Evolutionary conservation across 176 grass and related monocot species (phyloP).

Genomic region (Elaeis guineensis): DNA sequence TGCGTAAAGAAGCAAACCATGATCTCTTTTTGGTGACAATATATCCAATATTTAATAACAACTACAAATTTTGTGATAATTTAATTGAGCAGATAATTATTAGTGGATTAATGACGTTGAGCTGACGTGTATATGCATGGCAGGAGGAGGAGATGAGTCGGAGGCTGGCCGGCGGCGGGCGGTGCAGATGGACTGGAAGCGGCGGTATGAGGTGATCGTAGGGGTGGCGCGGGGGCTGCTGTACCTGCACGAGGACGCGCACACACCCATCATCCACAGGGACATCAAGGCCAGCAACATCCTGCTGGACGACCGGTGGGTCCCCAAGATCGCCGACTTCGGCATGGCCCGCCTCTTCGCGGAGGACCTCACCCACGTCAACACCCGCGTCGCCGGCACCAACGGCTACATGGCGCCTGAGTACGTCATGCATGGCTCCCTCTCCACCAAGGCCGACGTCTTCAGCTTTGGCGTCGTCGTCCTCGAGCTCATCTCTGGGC

Average conservation of each 20-base stretch:
- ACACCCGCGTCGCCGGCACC: constrained; percentile 80
- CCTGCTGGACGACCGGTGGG: constrained; percentile 72
- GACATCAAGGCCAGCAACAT: constrained; percentile 99
- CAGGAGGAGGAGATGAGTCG: no score
- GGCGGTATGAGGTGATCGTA: constrained; percentile 58
- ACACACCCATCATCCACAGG: constrained; percentile 95
- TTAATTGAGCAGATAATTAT: no score
- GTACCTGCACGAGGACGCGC: constrained; percentile 95
- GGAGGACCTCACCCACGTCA: constrained; percentile 14
- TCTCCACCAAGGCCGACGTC: constrained; percentile 92
- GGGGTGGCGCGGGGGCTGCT: constrained; percentile 86
- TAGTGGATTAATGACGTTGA: no score
- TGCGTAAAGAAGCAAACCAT: no score
- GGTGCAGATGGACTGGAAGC: constrained; percentile 52
- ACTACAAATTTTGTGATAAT: no score
- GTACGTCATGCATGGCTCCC: constrained; percentile 81
- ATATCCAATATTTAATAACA: no score
- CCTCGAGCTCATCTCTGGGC: constrained; percentile 67
- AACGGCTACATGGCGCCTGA: constrained; percentile 98
- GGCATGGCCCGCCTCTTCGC: constrained; percentile 92
- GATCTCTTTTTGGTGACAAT: no score
- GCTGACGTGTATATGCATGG: no score
- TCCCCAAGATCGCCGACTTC: constrained; percentile 95
- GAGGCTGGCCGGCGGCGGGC: constrained; percentile 4
- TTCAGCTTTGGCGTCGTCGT: constrained; percentile 95